phyloP scores from a whole-genome alignment of 202 grass and related monocot genomes.

The Cymbopogon flexuosus region DNA sequence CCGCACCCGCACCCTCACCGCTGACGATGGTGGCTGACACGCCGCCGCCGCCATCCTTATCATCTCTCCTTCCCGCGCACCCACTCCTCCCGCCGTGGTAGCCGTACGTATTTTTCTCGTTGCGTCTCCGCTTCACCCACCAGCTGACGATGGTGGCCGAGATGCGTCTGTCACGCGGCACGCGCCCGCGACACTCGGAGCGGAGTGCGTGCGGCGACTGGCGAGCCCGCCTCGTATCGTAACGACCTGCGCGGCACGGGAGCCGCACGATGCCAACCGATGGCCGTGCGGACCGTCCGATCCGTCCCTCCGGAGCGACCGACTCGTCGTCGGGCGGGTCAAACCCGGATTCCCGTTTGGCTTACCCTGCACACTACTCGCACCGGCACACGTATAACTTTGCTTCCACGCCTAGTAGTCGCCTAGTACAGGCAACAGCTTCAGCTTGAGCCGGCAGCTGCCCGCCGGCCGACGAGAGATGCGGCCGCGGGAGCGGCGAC shows the following conservation, averaged over 20 bases:
- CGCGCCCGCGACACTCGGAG: slow-evolving; percentile 5
- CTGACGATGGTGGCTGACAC: slow-evolving; percentile 9
- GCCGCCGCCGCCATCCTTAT: slow-evolving; percentile 34
- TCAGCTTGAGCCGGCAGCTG: slow-evolving; percentile 19
- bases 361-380: slow-evolving; percentile 39
- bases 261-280: slow-evolving; percentile 11
- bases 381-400: slow-evolving; percentile 17
- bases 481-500: slow-evolving; percentile 6
- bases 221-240: background rate
- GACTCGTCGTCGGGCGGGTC: background rate
- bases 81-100: background rate
- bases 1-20: slow-evolving; percentile 12
- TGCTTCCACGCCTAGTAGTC: slow-evolving; percentile 5
- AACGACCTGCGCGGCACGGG: background rate
- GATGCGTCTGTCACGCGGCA: slow-evolving; percentile 16
- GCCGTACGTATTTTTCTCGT: slow-evolving; percentile 9
- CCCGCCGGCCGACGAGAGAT: slow-evolving; percentile 23
- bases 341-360: slow-evolving; percentile 3
- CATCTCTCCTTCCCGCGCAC: slow-evolving; percentile 30
- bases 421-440: background rate
- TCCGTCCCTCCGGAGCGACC: background rate
- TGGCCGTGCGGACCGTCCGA: background rate
- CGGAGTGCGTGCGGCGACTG: background rate
- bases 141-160: background rate
- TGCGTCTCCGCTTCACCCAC: slow-evolving; percentile 35